phyloP scores from a whole-genome alignment of 306 rosid genomes.

The Prunus davidiana region DNA sequence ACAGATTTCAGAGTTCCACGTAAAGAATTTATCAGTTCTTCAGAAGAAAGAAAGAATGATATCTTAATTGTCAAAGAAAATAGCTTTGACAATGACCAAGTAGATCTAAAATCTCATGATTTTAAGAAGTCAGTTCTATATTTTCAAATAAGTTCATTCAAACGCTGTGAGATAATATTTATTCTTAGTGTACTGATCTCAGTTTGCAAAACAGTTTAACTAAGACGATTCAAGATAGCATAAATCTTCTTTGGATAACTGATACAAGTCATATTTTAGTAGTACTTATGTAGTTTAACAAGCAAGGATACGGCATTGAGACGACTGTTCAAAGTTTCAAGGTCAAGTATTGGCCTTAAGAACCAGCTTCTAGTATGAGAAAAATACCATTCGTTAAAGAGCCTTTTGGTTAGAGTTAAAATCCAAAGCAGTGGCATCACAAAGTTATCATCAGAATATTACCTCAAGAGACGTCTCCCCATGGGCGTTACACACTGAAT shows the following conservation, averaged over 20 bases:
- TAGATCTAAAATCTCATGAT: background rate
- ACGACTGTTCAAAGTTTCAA: slow-evolving; percentile 73
- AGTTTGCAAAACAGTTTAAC: background rate
- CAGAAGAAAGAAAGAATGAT: slow-evolving; percentile 82
- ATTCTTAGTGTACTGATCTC: background rate
- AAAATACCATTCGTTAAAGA: background rate
- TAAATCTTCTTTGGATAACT: slow-evolving; percentile 11
- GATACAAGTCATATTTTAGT: background rate
- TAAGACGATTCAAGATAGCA: background rate
- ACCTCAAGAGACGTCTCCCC: slow-evolving; percentile 95
- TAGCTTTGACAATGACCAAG: background rate
- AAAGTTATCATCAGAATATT: slow-evolving; percentile 13
- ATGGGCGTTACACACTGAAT: slow-evolving; percentile 85
- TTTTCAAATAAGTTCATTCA: background rate
- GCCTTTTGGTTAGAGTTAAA: background rate
- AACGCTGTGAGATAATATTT: background rate
- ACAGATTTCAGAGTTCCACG: slow-evolving; percentile 82
- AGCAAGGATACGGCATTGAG: slow-evolving; percentile 81
- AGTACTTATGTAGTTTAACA: slow-evolving; percentile 9
- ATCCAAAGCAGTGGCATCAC: slow-evolving; percentile 2
- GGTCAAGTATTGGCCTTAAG: slow-evolving; percentile 91
- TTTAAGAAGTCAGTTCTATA: background rate
- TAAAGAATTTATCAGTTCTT: slow-evolving; percentile 69
- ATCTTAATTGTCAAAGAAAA: slow-evolving; percentile 66
- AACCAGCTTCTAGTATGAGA: slow-evolving; percentile 72